These are phyloP conservation scores for Kandelia obovata DNA, from an alignment of 345 rosid genomes.

Conservation along the genomic window DNA sequence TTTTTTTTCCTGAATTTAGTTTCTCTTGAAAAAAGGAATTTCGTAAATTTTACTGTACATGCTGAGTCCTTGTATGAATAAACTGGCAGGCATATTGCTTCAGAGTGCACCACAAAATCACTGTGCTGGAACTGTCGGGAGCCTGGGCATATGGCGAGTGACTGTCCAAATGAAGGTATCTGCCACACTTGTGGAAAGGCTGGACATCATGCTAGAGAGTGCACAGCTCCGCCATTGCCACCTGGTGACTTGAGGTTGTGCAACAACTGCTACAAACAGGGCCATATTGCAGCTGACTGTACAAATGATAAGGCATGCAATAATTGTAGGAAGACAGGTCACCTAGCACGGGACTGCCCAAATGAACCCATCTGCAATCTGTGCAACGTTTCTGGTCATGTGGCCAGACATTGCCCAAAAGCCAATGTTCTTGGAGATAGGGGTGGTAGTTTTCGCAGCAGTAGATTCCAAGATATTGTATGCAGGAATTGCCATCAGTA, in stretches of 20 bases:
- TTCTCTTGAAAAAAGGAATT: too few relatives aligned
- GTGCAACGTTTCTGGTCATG: constrained; percentile 40
- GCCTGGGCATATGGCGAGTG: constrained; percentile 80
- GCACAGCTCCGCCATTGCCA: constrained; percentile 59
- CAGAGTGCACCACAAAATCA: constrained; percentile 85
- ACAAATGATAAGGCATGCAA: constrained; percentile 96
- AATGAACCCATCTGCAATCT: constrained; percentile 78
- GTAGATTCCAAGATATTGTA: constrained; percentile 54
- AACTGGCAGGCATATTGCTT: constrained; percentile 77
- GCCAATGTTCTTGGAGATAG: constrained; percentile 41
- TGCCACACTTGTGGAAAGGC: constrained; percentile 97
- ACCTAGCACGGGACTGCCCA: constrained; percentile 83
- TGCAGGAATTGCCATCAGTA: constrained; percentile 74
- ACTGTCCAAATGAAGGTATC: constrained; percentile 89
- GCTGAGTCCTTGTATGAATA: neutral
- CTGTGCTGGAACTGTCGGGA: constrained; percentile 96
- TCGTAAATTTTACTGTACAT: neutral
- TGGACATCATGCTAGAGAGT: constrained; percentile 88
- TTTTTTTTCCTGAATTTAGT: too few relatives aligned
- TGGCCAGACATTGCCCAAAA: constrained; percentile 81
- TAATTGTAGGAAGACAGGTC: constrained; percentile 91
- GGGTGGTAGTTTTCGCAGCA: constrained; percentile 37
- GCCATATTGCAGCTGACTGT: constrained; percentile 85
- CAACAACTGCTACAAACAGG: constrained; percentile 93
- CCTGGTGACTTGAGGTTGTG: constrained; percentile 82